Percentiles rank a stretch among this genome's conserved stretches.
These are phyloP conservation scores for Tolypocladium paradoxum DNA, from an alignment of 2,329 filamentous ascomycete species.

Conservation along the genomic window DNA sequence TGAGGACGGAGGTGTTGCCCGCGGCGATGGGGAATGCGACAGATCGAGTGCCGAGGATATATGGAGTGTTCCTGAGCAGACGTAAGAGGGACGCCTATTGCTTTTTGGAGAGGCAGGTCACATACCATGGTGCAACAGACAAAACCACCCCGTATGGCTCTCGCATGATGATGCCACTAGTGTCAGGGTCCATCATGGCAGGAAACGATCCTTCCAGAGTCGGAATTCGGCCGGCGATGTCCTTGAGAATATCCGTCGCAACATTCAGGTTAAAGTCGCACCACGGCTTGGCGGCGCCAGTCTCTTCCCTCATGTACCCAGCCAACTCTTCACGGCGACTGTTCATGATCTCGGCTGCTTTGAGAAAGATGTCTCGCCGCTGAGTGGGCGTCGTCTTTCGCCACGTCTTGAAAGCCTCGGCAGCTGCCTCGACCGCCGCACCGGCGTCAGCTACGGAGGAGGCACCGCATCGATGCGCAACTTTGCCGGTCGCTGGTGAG, in stretches of 20 bases:
- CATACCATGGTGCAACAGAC: conserved; percentile 71
- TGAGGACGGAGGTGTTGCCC: conserved; percentile 68
- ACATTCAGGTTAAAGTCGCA: conserved; percentile 26
- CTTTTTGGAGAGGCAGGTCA: not conserved
- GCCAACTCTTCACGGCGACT: conserved; percentile 48
- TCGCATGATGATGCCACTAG: conserved; percentile 52
- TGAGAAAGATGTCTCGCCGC: conserved; percentile 60
- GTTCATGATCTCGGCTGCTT: conserved; percentile 55
- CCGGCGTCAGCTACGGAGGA: conserved; percentile 43
- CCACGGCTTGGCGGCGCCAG: conserved; percentile 28
- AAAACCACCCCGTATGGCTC: conserved; percentile 74
- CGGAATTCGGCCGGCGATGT: conserved; percentile 31
- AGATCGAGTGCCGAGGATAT: conserved; percentile 41
- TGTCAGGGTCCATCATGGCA: conserved; percentile 14
- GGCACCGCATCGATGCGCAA: conserved; percentile 29
- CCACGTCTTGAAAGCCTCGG: conserved; percentile 62
- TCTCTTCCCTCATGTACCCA: conserved; percentile 45
- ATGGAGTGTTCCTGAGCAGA: conserved; percentile 42
- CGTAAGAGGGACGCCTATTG: not conserved
- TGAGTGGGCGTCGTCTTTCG: conserved; percentile 45
- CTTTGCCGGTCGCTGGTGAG: not conserved
- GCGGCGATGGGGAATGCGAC: conserved; percentile 59
- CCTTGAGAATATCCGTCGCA: conserved; percentile 27
- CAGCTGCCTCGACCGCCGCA: conserved; percentile 41
- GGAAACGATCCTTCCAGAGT: conserved; percentile 28